Evolutionary conservation across 176 grass and related monocot genomes (phyloP), one percentile per base, ranked within the genome.

Genomic region (Themeda triandra): DNA sequence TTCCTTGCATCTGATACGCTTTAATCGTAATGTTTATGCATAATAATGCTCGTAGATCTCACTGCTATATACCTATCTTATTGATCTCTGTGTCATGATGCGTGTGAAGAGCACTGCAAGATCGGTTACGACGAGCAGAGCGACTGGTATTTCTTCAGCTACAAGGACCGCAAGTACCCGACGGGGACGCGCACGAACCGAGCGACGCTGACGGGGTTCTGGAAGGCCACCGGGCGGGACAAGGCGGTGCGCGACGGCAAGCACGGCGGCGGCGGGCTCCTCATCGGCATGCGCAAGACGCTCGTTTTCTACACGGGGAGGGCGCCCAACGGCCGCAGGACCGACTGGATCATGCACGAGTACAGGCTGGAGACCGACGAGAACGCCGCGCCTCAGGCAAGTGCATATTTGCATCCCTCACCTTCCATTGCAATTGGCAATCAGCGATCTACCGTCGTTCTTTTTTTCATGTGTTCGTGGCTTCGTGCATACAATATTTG

Each of bases 71-170:
- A 0, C n/a, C n/a, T 44, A 42, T 13, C 42, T 45, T 45, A 45
- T n/a, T n/a, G n/a, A 6, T 48, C n/a, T 25, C 58, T 60, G 10
- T 63, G 58, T 25, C n/a, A 62, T 62, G 58, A 35, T 68, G 66
- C 0, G 14, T 18, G 68, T 82, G 65, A 89, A 97, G 94, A 97
- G 71, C 89, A 87, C 13, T 97, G 94, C 30, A 85, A 81, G 59
- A 94, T 97, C 17, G 89, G 94, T 37, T 88, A 92, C 32, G 94
- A 97, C 51, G 94, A 97, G 87, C 94, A 97, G 80, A 93, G 87
- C 17, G 94, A 97, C 32, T 97, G 92, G 91, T 97, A 92, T 82
- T 97, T 97, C 89, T 97, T 97, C 83, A 97, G 87, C 78, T 90
- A 94, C 89, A 97, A 97, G 87, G 94, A 97, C 29, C 82, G 90